phyloP scores from a whole-genome alignment of 1,284 basidiomycete genomes.

The Sparassis latifolia region DNA sequence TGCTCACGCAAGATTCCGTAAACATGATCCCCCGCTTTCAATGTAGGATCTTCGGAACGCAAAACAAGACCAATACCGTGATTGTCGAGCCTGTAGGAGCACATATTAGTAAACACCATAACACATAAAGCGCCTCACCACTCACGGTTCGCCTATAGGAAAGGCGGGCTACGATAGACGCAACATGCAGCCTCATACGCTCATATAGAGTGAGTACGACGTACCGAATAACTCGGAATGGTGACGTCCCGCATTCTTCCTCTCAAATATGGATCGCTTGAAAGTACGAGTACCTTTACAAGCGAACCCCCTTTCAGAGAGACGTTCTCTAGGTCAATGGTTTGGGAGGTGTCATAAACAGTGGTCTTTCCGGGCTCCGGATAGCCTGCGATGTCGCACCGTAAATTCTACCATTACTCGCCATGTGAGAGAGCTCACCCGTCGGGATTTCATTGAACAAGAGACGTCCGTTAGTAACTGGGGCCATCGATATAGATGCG shows the following conservation, averaged over 20 bases:
- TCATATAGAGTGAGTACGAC: background rate
- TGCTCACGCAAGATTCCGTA: constrained; percentile 27
- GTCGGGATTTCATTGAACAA: constrained; percentile 10
- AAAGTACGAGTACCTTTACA: constrained; percentile 40
- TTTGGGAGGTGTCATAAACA: constrained; percentile 37
- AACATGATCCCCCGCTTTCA: constrained; percentile 39
- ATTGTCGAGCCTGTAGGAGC: constrained; percentile 7
- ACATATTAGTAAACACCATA: too few species aligned
- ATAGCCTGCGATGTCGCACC: constrained; percentile 22
- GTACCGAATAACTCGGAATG: constrained; percentile 21
- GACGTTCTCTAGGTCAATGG: constrained; percentile 44
- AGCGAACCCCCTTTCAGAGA: constrained; percentile 47
- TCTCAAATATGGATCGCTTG: constrained; percentile 44
- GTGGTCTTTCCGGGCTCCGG: constrained; percentile 43
- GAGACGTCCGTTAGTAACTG: constrained; percentile 8
- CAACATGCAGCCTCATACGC: background rate
- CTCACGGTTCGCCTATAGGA: constrained; percentile 35
- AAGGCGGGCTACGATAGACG: constrained; percentile 21
- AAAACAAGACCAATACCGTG: constrained; percentile 37
- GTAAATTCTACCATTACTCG: background rate
- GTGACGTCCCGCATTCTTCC: constrained; percentile 27
- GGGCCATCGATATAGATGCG: constrained; percentile 2
- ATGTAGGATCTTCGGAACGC: constrained; percentile 33
- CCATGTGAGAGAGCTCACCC: constrained; percentile 1
- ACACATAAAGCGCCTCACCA: background rate